Percentiles rank a stretch among this genome's conserved stretches.
These are phyloP conservation scores for Colletotrichum camelliae DNA, from an alignment of 2,329 filamentous ascomycete species.

Conservation along the genomic window DNA sequence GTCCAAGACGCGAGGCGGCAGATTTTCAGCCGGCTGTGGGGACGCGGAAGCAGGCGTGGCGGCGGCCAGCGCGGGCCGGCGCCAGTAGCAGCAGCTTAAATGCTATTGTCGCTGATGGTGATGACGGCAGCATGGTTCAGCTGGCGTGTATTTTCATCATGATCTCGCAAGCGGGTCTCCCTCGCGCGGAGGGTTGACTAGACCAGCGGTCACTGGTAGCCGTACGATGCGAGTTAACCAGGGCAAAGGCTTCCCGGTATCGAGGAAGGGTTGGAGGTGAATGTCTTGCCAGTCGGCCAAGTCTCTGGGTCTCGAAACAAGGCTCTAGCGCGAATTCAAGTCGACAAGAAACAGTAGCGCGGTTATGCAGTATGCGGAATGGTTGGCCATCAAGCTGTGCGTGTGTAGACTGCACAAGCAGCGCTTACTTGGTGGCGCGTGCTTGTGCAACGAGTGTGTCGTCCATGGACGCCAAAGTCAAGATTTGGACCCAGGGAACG, in stretches of 20 bases:
- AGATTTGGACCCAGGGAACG: background rate
- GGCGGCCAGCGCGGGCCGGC: background rate
- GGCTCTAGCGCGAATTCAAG: constrained; percentile 13
- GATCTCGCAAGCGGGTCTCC: background rate
- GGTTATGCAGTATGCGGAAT: constrained; percentile 13
- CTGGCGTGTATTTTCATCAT: background rate
- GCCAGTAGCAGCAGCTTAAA: background rate
- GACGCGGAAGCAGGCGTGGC: constrained; percentile 1
- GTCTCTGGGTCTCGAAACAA: constrained; percentile 8
- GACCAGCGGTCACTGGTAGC: background rate
- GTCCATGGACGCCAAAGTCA: background rate
- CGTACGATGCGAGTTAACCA: background rate
- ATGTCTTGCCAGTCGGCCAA: background rate
- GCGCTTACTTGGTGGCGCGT: background rate
- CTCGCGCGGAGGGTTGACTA: background rate
- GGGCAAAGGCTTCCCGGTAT: background rate
- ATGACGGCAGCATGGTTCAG: background rate
- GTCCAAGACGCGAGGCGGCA: background rate
- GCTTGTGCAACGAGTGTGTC: background rate
- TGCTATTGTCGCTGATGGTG: background rate
- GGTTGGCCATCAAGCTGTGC: background rate
- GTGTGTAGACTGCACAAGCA: background rate
- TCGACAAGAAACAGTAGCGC: constrained; percentile 13
- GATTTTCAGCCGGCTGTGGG: constrained; percentile 6
- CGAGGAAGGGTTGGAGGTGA: background rate